Conservation (phyloP, 345 rosid species). For the Eucalyptus pauciflora region DNA sequence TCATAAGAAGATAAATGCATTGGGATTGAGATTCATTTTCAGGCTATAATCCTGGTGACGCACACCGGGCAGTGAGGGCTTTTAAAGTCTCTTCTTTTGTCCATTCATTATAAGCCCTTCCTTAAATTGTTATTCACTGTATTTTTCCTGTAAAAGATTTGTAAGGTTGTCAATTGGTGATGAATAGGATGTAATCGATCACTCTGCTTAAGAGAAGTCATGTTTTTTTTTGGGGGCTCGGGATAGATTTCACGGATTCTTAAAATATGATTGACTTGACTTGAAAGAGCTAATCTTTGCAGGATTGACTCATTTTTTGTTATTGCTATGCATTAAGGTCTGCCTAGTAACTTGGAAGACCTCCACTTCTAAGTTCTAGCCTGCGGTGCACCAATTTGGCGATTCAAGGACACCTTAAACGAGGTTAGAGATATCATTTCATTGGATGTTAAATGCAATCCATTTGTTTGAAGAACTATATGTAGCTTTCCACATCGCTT, state of each 20-base stretch:
- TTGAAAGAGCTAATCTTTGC: not conserved
- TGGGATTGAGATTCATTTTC: not conserved
- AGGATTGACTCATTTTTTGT: not conserved
- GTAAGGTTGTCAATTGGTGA: not conserved
- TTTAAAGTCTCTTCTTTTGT: not conserved
- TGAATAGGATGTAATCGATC: not conserved
- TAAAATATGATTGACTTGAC: not conserved
- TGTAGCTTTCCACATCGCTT: not conserved
- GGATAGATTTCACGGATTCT: not conserved
- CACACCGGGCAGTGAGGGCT: not conserved
- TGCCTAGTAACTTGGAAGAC: not conserved
- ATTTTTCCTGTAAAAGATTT: not conserved
- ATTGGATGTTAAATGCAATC: not conserved
- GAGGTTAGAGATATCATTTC: not conserved
- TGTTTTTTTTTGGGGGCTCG: not conserved
- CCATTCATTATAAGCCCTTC: not conserved
- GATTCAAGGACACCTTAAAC: not conserved
- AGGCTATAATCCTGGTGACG: not conserved
- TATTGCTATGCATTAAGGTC: not conserved
- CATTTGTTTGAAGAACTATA: not conserved
- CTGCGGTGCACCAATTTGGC: not conserved
- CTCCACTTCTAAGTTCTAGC: not conserved
- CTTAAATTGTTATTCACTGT: not conserved
- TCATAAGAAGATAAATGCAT: not conserved
- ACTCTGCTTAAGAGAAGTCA: too few relatives aligned